These are phyloP conservation scores for Apiotrichum montevideense DNA, from an alignment of 1,284 basidiomycete species.

Conservation along the genomic window DNA sequence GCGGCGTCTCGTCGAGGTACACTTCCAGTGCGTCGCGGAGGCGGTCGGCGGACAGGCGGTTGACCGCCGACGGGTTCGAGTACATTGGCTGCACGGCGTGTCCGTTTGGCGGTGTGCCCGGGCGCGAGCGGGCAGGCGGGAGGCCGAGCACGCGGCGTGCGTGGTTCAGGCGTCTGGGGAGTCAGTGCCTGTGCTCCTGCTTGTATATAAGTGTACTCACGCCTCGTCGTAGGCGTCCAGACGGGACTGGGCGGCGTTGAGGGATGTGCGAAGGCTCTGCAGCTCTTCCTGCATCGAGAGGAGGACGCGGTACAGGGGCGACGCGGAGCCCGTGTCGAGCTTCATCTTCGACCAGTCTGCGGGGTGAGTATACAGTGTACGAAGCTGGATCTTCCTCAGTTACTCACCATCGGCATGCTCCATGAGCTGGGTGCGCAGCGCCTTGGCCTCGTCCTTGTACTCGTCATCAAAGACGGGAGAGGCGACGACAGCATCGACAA, in stretches of 20 bases:
- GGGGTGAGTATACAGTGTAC: not conserved
- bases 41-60: constrained; percentile 11
- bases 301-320: constrained; percentile 16
- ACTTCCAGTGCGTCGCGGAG: constrained; percentile 17
- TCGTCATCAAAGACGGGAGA: constrained; percentile 13
- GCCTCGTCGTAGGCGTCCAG: constrained; percentile 16
- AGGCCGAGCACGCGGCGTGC: constrained; percentile 15
- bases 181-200: not conserved
- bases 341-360: constrained; percentile 14
- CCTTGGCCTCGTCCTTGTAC: constrained; percentile 10
- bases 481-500: constrained; percentile 9
- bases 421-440: constrained; percentile 8
- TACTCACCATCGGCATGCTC: constrained; percentile 16
- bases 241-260: constrained; percentile 7
- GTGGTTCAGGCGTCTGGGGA: constrained; percentile 10
- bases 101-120: not conserved
- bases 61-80: constrained; percentile 6
- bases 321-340: constrained; percentile 1
- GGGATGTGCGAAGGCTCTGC: constrained; percentile 10
- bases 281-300: constrained; percentile 20
- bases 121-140: constrained; percentile 6
- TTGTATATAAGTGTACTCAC: not conserved
- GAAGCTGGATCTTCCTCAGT: not conserved
- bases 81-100: constrained; percentile 1
- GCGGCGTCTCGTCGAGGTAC: constrained; percentile 18